Base-by-base conservation (phyloP, 1,139 yeast species). In the Nakaseomyces kungkrabaensis region DNA sequence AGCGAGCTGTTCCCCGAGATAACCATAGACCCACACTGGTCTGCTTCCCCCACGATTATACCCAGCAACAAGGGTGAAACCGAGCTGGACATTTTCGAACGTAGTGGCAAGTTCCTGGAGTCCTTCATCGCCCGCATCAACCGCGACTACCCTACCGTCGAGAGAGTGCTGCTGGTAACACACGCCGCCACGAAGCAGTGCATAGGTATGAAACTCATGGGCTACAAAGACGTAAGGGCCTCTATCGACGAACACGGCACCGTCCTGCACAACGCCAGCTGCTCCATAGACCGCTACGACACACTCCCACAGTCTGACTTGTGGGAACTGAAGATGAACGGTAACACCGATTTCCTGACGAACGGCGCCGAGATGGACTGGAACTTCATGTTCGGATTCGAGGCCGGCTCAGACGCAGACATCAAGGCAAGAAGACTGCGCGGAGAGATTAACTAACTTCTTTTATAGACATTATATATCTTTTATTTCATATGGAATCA, bases 331-430 rank as follows among this genome's bases (percentile, higher is more conserved):
- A 72, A 71, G 32, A 72, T 75, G 74, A 82, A 82, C 61, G 95
- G 95, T 13, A 76, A 79, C 56, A 76, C 85, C 37, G 80, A 75
- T 44, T 85, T 79, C 58, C 71, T 87, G 55, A 65, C 75, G 5
- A 67, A 75, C 5, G 96, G 95, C n/a, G 95, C 86, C 63, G 95
- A 85, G 66, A 84, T 85, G 88, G 82, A 83, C 62, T 87, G 96
- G 96, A 77, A 81, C 57, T 86, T 86, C 69, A 63, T 61, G 27
- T 67, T 63, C 48, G 77, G 76, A 22, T 78, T 76, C 54, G 88
- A 82, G 60, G 88, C 89, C 0, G 89, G 90, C 1, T 81, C 87
- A 1, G 83, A 79, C 50, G 88, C 81, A 50, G 89, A 82, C 60
- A 73, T 81, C 40, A 75, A 73, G 56, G 75, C 77, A 3, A 68